These are phyloP conservation scores for Tolypocladium ovalisporum DNA, from an alignment of 2,329 filamentous ascomycete genomes.

Conservation along the genomic window DNA sequence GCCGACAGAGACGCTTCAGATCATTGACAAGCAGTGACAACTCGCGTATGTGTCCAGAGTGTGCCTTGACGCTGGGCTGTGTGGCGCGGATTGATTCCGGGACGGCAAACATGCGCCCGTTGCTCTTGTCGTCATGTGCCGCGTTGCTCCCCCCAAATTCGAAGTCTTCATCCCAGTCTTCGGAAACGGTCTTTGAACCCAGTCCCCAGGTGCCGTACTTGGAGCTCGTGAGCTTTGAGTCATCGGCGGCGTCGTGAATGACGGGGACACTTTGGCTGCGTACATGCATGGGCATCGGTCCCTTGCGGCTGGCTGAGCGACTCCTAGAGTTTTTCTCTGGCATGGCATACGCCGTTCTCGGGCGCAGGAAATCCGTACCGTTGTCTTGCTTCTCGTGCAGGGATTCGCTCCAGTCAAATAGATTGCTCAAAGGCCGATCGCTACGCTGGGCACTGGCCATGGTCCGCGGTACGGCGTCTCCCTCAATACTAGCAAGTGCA, in stretches of 20 bases:
- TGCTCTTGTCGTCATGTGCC: constrained; percentile 22
- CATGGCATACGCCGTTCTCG: constrained; percentile 67
- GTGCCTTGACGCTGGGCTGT: constrained; percentile 70
- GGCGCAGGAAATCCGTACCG: constrained; percentile 49
- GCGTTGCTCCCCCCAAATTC: constrained; percentile 51
- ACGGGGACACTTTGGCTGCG: constrained; percentile 75
- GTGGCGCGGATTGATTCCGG: constrained; percentile 71
- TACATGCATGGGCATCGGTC: constrained; percentile 58
- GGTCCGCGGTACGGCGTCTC: constrained; percentile 24
- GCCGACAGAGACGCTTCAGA: constrained; percentile 63
- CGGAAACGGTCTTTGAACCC: constrained; percentile 67
- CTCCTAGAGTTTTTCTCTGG: constrained; percentile 61
- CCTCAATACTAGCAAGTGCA: constrained; percentile 42
- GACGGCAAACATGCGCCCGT: constrained; percentile 29
- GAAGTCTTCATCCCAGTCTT: constrained; percentile 87
- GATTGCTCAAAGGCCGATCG: constrained; percentile 52
- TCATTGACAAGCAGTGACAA: constrained; percentile 74
- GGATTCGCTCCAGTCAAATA: constrained; percentile 73
- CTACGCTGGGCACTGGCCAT: constrained; percentile 6
- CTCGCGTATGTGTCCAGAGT: constrained; percentile 75
- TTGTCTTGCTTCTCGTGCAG: constrained; percentile 49
- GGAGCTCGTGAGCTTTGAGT: constrained; percentile 39
- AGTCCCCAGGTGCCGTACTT: constrained; percentile 79
- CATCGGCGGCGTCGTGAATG: constrained; percentile 50
- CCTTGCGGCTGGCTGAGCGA: constrained; percentile 54